These are phyloP conservation scores for Fraxinus pennsylvanica DNA, from an alignment of 257 asterid genomes.

Conservation along the genomic window DNA sequence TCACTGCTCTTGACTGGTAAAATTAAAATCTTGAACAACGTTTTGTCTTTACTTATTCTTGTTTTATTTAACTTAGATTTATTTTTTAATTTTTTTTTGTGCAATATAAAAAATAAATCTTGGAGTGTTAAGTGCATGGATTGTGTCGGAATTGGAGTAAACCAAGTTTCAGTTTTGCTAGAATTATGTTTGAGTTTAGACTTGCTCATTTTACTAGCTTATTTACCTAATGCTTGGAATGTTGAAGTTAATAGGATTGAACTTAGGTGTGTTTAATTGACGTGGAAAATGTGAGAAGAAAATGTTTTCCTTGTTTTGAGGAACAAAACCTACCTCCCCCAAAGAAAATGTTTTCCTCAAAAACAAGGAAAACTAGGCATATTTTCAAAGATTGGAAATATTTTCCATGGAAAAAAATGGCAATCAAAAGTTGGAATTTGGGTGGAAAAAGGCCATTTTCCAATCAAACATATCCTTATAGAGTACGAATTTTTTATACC, in stretches of 20 bases:
- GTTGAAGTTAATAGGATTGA: constrained; percentile 17
- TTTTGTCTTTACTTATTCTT: not conserved
- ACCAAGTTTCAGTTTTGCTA: constrained; percentile 4
- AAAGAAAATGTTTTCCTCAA: too few species aligned
- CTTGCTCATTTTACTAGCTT: not conserved
- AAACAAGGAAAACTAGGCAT: too few species aligned
- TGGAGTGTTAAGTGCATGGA: not conserved
- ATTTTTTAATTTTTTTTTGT: not conserved
- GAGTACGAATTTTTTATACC: not conserved
- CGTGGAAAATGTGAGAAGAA: too few species aligned
- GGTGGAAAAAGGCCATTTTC: too few species aligned
- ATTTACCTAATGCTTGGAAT: constrained; percentile 9
- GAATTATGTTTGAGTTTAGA: not conserved
- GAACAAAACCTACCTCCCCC: too few species aligned
- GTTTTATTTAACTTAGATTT: not conserved
- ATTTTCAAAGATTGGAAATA: too few species aligned
- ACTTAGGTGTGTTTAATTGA: not conserved
- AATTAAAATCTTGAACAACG: too few species aligned
- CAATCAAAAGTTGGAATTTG: too few species aligned
- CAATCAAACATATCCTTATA: too few species aligned
- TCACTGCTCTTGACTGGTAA: constrained; percentile 80
- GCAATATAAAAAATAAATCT: not conserved
- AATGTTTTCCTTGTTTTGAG: too few species aligned
- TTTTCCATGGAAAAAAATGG: too few species aligned
- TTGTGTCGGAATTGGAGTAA: not conserved